Base-by-base conservation (phyloP, 495 filamentous ascomycete species). In the Tetracladium setigerum region DNA sequence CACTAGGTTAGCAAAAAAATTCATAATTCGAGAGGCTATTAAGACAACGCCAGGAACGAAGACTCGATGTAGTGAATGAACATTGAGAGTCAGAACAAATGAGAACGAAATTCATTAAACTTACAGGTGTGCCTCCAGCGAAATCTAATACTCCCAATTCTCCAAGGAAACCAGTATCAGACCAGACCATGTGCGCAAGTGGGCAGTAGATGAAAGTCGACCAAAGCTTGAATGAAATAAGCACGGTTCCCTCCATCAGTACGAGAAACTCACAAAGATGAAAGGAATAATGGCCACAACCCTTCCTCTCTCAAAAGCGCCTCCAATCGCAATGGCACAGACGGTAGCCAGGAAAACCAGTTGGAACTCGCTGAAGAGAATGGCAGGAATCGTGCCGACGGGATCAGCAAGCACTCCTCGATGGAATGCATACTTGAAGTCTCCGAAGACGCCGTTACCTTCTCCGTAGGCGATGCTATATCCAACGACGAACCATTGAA, bases 401-500 rank as follows among this genome's bases (percentile, higher is more conserved):
- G 87, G 87, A 13, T 73, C 74, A 40, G 74, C 90, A 44, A 95
- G 72, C 5, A 87, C 84, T 62, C 85, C 81, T 65, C 71, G 79
- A 51, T 96, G 81, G 9, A 86, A 90, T 59, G 95, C 84, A 71
- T 96, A 90, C 45, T 79, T 68, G 16, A 97, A 73, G 56, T 90
- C 77, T 37, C 92, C 92, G 58, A 98, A 94, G 65, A 82, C 95
- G 41, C 84, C 89, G 30, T 86, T 89, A 5, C 80, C 74, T 62
- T 84, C 81, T 40, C 86, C 91, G 68, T 96, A 94, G 38, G 91
- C 78, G 30, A 98, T 68, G 4, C 88, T 95, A 62, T 95, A 97
- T 37, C 92, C 92, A 87, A 90, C 94, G 71, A 98, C 92, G 73
- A 95, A 98, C 91, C 92, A 97, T 61, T 96, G 92, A 70, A 98